Percentiles rank a stretch among this genome's conserved stretches.
phyloP scores from a whole-genome alignment of 148 eudicot species.

The Suaeda aralocaspica region DNA sequence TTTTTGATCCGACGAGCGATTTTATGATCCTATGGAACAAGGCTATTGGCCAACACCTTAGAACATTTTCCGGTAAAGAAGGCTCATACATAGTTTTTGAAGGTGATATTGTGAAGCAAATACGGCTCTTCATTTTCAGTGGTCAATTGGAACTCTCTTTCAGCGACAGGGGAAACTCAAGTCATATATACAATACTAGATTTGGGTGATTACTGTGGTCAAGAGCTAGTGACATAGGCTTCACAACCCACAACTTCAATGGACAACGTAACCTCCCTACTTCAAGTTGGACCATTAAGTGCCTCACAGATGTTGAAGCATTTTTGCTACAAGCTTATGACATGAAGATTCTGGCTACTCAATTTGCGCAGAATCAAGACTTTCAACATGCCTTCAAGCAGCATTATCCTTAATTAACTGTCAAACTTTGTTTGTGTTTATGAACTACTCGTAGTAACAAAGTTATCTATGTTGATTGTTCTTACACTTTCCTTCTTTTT shows the following conservation, averaged over 20 bases:
- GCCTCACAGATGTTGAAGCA: constrained; percentile 17
- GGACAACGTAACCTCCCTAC: constrained; percentile 15
- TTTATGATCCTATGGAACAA: background rate
- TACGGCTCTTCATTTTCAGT: constrained; percentile 11
- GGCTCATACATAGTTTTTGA: constrained; percentile 10
- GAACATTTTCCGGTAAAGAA: constrained; percentile 10
- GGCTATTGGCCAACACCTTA: constrained; percentile 11
- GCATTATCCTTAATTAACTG: constrained; percentile 8
- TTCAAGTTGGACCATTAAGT: constrained; percentile 16
- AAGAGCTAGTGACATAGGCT: constrained; percentile 18
- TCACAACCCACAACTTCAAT: constrained; percentile 13
- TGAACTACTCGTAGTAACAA: too few relatives aligned
- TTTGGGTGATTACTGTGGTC: constrained; percentile 11
- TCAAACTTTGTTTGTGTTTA: too few relatives aligned
- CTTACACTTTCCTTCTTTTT: too few relatives aligned
- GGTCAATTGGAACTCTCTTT: constrained; percentile 11
- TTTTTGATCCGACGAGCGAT: background rate
- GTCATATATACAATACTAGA: background rate
- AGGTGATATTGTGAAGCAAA: constrained; percentile 9
- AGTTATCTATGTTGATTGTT: too few relatives aligned
- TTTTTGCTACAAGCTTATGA: constrained; percentile 11
- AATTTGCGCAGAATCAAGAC: constrained; percentile 11
- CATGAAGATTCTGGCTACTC: constrained; percentile 16
- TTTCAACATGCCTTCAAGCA: constrained; percentile 18
- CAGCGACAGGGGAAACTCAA: constrained; percentile 1